Base-by-base conservation (phyloP, 2,329 filamentous ascomycete species). In the Phyllosticta citribraziliensis region DNA sequence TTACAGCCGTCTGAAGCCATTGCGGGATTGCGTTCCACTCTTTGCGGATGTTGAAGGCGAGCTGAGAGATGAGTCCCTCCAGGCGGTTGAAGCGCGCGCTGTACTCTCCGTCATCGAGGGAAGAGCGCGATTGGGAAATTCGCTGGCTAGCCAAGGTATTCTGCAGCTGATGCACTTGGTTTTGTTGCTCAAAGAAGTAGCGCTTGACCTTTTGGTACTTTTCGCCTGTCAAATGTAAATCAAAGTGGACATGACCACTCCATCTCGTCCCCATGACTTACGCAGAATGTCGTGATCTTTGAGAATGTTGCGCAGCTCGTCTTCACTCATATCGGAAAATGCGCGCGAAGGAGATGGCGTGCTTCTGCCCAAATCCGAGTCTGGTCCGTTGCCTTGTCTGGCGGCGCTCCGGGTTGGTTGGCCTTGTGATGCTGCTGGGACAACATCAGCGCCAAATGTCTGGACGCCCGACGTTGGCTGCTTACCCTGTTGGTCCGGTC, bases 191-290 rank as follows among this genome's bases (percentile, higher is more conserved):
- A 73, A 97, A 97, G 73, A 97, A 99, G 68, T 97, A 89, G 61
- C 91, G 87, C 79, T 99, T 99, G 62, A 99, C 93, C 72, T 97
- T 96, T 73, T 95, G 95, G 73, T 99, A 99, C 78, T 99, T 99
- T 66, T 85, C 85, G 70, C 94, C 92, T 96, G 58, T 63, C 54
- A 30, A 30, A 47, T 33, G 58, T 65, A 56, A 63, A 62, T 40
- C 52, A 62, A 5, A 24, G 52, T 53, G 25, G 33, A 12, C 25
- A 51, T 10, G 27, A 5, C 8, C 22, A 22, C 22, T 22, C 22
- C 2, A 2, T 22, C 22, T 22, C 22, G 22, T 22, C 22, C 22
- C 22, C 22, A 22, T 22, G 8, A 10, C 9, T 73, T 70, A 80
- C 78, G 76, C 63, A 80, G 67, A 62, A 79, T 75, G 56, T 79